A percentile compares a stretch with the other conserved stretches of the same genome.
Conservation (phyloP, 257 asterid species). For the Fraxinus pennsylvanica region DNA sequence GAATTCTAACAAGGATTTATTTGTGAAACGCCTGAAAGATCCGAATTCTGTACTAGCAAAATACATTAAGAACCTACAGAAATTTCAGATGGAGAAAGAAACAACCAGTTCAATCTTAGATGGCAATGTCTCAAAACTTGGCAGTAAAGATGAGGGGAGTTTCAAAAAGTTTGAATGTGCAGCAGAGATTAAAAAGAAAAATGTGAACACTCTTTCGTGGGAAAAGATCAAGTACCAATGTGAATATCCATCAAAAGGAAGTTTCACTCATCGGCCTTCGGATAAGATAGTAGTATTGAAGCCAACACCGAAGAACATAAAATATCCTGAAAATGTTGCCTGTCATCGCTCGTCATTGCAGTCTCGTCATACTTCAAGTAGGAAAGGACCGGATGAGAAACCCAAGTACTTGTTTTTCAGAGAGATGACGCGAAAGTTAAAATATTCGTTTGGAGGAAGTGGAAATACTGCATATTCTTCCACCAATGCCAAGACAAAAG, state of each 20-base stretch:
- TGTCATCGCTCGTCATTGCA: constrained; percentile 39
- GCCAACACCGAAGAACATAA: constrained; percentile 41
- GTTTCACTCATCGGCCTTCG: constrained; percentile 28
- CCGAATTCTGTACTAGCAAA: constrained; percentile 36
- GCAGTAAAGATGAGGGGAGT: background rate
- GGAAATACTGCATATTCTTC: constrained; percentile 21
- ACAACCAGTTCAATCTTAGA: constrained; percentile 19
- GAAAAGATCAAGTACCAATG: constrained; percentile 26
- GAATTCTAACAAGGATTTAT: constrained; percentile 44
- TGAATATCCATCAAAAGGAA: constrained; percentile 23
- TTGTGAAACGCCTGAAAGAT: constrained; percentile 45
- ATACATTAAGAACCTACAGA: constrained; percentile 23
- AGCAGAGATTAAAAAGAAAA: constrained; percentile 17
- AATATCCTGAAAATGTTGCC: constrained; percentile 28
- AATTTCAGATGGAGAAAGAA: constrained; percentile 25
- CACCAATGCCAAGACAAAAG: constrained; percentile 25
- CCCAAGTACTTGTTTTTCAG: constrained; percentile 25
- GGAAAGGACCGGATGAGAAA: constrained; percentile 24
- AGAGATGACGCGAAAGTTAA: constrained; percentile 39
- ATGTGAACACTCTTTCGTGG: constrained; percentile 13
- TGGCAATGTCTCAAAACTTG: constrained; percentile 18
- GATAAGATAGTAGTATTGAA: constrained; percentile 55
- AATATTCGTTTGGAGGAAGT: constrained; percentile 32
- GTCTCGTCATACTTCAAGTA: constrained; percentile 22
- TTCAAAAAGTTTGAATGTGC: constrained; percentile 19